Evolutionary conservation across 2,329 filamentous ascomycete genomes (phyloP).

Genomic region (Colletotrichum coccodes): DNA sequence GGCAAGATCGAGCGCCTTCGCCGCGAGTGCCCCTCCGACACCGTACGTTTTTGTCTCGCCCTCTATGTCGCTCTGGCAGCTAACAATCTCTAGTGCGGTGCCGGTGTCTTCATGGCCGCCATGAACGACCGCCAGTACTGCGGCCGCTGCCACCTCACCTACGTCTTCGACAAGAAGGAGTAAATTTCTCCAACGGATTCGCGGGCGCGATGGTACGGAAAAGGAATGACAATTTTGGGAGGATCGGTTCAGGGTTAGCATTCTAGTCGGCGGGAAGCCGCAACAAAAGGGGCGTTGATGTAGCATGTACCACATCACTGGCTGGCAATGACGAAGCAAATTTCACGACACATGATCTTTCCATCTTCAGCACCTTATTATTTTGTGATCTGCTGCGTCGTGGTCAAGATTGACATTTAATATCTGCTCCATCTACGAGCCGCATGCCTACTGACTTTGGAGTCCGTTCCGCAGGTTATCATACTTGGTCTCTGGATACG

Average conservation of each 20-base stretch:
- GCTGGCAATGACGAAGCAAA: conserved; percentile 37
- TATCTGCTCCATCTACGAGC: background rate
- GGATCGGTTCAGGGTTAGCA: conserved; percentile 32
- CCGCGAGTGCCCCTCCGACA: conserved; percentile 94
- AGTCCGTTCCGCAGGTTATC: conserved; percentile 74
- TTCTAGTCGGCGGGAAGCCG: conserved; percentile 41
- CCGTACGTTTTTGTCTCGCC: conserved; percentile 78
- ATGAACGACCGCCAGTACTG: conserved; percentile 99
- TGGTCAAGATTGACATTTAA: background rate
- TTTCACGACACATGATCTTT: conserved; percentile 27
- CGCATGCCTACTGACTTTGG: conserved; percentile 37
- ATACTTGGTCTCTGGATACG: conserved; percentile 74
- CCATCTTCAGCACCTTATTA: background rate
- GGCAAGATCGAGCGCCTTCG: conserved; percentile 99
- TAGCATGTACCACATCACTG: conserved; percentile 49
- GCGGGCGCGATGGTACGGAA: conserved; percentile 20
- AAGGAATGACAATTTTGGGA: conserved; percentile 26
- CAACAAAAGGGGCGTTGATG: conserved; percentile 52
- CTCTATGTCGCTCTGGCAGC: too few species aligned
- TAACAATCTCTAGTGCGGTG: conserved; percentile 80
- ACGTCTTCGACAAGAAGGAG: conserved; percentile 78
- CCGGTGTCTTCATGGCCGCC: conserved; percentile 99
- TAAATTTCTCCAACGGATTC: conserved; percentile 27
- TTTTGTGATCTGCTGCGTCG: background rate
- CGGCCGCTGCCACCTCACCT: conserved; percentile 77